Evolutionary conservation across 345 rosid species (phyloP).

Genomic region (Microcos paniculata): DNA sequence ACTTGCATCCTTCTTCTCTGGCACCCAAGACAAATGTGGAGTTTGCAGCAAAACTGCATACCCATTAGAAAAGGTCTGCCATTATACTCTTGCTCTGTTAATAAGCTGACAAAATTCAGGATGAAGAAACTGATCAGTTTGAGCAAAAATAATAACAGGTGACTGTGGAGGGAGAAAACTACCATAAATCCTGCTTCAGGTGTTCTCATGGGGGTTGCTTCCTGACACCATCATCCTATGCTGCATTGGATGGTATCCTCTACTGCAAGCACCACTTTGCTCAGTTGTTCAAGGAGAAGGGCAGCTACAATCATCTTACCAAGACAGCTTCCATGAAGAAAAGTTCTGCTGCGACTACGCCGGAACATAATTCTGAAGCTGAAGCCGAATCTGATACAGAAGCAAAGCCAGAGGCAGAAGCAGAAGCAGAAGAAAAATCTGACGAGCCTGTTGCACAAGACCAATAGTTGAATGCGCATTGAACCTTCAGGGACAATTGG

Average conservation of each 20-base stretch:
- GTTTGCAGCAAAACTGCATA: constrained; percentile 75
- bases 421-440: background rate
- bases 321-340: background rate
- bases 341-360: background rate
- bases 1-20: constrained; percentile 69
- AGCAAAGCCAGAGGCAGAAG: background rate
- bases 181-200: constrained; percentile 88
- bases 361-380: background rate
- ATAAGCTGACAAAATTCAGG: background rate
- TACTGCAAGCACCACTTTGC: constrained; percentile 93
- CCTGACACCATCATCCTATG: constrained; percentile 69
- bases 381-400: background rate
- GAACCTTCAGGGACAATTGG: background rate
- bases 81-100: background rate
- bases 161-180: constrained; percentile 78
- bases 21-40: constrained; percentile 82
- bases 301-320: constrained; percentile 19
- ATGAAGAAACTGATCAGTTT: background rate
- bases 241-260: constrained; percentile 71
- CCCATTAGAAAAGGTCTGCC: constrained; percentile 73
- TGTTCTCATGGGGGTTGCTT: constrained; percentile 82
- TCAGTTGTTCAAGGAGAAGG: constrained; percentile 76
- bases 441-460: background rate
- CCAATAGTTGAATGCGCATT: background rate
- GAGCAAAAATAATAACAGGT: constrained; percentile 39